Conservation (phyloP, 1,284 basidiomycete species). For the Ganoderma sp. region DNA sequence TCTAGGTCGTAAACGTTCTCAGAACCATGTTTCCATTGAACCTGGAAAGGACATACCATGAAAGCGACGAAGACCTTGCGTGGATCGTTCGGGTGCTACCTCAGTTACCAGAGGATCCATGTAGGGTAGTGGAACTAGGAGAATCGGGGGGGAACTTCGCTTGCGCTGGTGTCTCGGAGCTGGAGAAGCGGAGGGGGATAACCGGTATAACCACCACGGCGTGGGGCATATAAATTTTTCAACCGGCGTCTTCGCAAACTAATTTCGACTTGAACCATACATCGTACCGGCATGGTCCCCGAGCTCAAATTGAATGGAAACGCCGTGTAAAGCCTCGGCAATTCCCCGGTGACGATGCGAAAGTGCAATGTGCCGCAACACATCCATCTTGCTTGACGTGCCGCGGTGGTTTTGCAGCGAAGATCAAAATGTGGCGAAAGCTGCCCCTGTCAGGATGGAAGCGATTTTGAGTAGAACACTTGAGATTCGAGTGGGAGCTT, state of each 20-base stretch:
- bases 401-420: background rate
- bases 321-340: background rate
- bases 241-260: background rate
- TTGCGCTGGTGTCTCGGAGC: background rate
- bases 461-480: background rate
- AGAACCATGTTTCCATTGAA: background rate
- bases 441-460: constrained; percentile 3
- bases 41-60: background rate
- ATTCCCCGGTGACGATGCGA: background rate
- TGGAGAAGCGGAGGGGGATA: background rate
- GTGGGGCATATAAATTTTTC: background rate
- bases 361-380: background rate
- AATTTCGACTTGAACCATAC: background rate
- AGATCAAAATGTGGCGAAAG: background rate
- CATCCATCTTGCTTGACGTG: background rate
- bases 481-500: background rate
- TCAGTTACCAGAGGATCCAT: background rate
- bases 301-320: background rate
- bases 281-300: background rate
- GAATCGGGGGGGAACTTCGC: background rate
- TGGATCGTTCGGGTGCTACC: background rate
- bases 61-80: background rate
- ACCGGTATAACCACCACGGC: background rate
- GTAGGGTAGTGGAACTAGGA: background rate
- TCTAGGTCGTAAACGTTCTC: background rate